Percentiles rank a stretch among this genome's conserved stretches.
Evolutionary conservation across 495 filamentous ascomycete genomes (phyloP).

Genomic region (Penicillium antarcticum): DNA sequence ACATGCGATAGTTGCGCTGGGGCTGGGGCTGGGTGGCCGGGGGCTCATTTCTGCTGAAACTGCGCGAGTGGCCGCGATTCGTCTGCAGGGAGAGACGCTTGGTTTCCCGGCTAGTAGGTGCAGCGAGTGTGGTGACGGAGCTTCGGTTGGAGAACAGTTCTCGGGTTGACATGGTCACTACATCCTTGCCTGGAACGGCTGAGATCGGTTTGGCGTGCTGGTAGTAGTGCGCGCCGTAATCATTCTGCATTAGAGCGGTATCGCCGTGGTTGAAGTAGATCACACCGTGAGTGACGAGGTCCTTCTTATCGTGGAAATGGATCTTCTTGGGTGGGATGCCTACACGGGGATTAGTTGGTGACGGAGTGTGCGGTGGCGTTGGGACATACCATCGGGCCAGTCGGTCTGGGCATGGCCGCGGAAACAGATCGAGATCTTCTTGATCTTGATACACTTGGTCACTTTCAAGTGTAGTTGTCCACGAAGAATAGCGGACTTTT

Average conservation of each 20-base stretch:
- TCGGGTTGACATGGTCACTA: constrained; percentile 35
- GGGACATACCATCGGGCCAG: constrained; percentile 81
- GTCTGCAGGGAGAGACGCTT: constrained; percentile 75
- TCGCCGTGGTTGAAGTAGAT: constrained; percentile 51
- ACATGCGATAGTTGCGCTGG: constrained; percentile 85
- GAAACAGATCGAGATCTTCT: constrained; percentile 86
- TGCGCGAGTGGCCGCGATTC: constrained; percentile 70
- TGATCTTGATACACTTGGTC: constrained; percentile 89
- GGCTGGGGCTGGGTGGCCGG: constrained; percentile 58
- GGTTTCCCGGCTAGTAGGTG: constrained; percentile 46
- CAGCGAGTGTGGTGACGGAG: constrained; percentile 33
- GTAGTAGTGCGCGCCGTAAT: constrained; percentile 48
- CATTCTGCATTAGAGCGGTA: constrained; percentile 64
- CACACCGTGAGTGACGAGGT: constrained; percentile 44
- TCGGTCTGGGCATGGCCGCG: constrained; percentile 83
- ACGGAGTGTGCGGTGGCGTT: background rate
- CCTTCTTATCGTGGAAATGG: constrained; percentile 77
- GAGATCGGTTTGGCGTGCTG: constrained; percentile 39
- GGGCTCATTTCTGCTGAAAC: constrained; percentile 79
- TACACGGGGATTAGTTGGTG: constrained; percentile 26
- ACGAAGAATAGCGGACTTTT: constrained; percentile 78
- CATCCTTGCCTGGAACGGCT: constrained; percentile 48
- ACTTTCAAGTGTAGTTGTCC: constrained; percentile 80
- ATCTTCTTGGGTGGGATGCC: constrained; percentile 87
- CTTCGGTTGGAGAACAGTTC: constrained; percentile 40